Evolutionary conservation across 2,329 filamentous ascomycete genomes (phyloP).

Genomic region (Paraphaeosphaeria sporulosa): DNA sequence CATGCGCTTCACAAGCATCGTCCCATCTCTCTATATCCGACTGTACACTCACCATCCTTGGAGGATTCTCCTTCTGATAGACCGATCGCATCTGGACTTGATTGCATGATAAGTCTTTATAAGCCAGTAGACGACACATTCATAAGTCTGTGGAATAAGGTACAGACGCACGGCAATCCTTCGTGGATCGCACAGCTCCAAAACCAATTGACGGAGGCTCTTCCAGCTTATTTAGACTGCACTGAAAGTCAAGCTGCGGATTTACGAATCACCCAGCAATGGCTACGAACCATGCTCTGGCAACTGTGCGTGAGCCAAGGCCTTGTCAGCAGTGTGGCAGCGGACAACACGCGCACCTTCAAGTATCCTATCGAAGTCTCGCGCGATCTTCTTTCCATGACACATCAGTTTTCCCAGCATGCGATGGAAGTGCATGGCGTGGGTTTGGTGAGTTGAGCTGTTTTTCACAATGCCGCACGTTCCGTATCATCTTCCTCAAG

Average conservation of each 20-base stretch:
- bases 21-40: slow-evolving; percentile 67
- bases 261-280: slow-evolving; percentile 73
- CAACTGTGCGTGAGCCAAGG: slow-evolving; percentile 73
- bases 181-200: slow-evolving; percentile 58
- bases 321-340: slow-evolving; percentile 65
- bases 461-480: slow-evolving; percentile 20
- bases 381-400: slow-evolving; percentile 66
- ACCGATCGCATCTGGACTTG: slow-evolving; percentile 65
- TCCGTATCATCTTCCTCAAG: slow-evolving; percentile 10
- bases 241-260: slow-evolving; percentile 74
- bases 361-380: slow-evolving; percentile 69
- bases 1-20: slow-evolving; percentile 71
- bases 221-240: slow-evolving; percentile 63
- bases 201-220: slow-evolving; percentile 59
- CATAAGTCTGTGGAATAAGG: slow-evolving; percentile 70
- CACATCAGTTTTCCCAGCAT: slow-evolving; percentile 73
- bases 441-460: slow-evolving; percentile 66
- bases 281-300: slow-evolving; percentile 76
- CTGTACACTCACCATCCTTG: slow-evolving; percentile 61
- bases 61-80: slow-evolving; percentile 62
- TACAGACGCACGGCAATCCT: slow-evolving; percentile 54
- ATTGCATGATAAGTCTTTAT: slow-evolving; percentile 68
- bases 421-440: slow-evolving; percentile 78
- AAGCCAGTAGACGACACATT: slow-evolving; percentile 70
- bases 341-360: slow-evolving; percentile 68